These are phyloP conservation scores for Dactylellina haptotyla DNA, from an alignment of 2,329 filamentous ascomycete species.

Conservation along the genomic window DNA sequence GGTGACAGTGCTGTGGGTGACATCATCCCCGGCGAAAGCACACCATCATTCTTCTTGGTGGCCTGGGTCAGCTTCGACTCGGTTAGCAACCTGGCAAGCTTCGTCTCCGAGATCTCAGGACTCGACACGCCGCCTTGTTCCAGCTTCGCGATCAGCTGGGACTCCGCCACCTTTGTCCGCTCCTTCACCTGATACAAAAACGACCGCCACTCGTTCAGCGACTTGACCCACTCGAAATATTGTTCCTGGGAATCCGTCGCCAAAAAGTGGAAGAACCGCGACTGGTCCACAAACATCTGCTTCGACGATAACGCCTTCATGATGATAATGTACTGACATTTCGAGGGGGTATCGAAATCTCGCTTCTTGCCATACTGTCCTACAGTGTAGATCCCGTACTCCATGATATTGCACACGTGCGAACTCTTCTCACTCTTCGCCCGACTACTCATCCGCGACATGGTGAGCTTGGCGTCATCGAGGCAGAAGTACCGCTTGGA, in stretches of 20 bases:
- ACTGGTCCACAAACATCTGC: conserved; percentile 50
- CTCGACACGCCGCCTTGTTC: conserved; percentile 32
- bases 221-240: conserved; percentile 46
- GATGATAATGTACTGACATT: conserved; percentile 51
- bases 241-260: conserved; percentile 50
- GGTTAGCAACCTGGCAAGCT: conserved; percentile 42
- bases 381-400: conserved; percentile 47
- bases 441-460: conserved; percentile 47
- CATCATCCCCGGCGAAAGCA: conserved; percentile 31
- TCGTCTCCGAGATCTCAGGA: conserved; percentile 37
- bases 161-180: conserved; percentile 32
- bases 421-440: conserved; percentile 48
- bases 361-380: conserved; percentile 52
- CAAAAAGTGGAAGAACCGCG: conserved; percentile 48
- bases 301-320: conserved; percentile 44
- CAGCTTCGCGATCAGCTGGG: conserved; percentile 37
- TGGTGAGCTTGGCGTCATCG: conserved; percentile 48
- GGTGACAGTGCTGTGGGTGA: conserved; percentile 4
- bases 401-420: conserved; percentile 51
- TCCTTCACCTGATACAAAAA: conserved; percentile 32
- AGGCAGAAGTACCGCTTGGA: conserved; percentile 50
- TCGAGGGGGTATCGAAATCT: conserved; percentile 42
- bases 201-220: conserved; percentile 42
- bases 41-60: conserved; percentile 23
- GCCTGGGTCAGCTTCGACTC: conserved; percentile 38